These are phyloP conservation scores for Flaveria trinervia DNA, from an alignment of 129 eudicot genomes.

Conservation along the genomic window DNA sequence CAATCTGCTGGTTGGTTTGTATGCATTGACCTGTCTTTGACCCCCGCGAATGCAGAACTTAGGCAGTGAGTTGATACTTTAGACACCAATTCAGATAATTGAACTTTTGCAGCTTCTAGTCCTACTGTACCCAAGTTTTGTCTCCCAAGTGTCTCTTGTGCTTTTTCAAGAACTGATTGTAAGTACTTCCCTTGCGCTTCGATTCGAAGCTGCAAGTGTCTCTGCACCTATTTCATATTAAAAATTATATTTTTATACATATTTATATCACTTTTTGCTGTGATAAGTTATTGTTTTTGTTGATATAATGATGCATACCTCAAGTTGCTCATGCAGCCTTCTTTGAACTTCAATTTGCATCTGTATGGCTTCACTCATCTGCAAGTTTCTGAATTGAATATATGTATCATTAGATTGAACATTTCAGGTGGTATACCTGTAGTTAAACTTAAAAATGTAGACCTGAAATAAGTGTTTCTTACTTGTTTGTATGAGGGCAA, in stretches of 20 bases:
- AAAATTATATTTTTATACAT: background rate
- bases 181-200: constrained; percentile 99
- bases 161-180: constrained; percentile 92
- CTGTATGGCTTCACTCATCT: constrained; percentile 82
- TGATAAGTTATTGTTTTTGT: background rate
- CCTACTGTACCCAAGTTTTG: constrained; percentile 83
- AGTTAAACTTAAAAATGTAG: constrained; percentile 7
- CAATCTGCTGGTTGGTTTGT: constrained; percentile 66
- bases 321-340: constrained; percentile 82
- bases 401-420: constrained; percentile 24
- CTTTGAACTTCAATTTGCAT: constrained; percentile 98
- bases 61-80: constrained; percentile 78
- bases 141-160: constrained; percentile 85
- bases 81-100: constrained; percentile 74
- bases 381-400: constrained; percentile 61
- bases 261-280: background rate
- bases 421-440: background rate
- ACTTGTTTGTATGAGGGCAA: constrained; percentile 71
- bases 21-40: constrained; percentile 61
- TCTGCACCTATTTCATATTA: constrained; percentile 67
- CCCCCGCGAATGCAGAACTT: constrained; percentile 63
- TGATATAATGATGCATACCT: constrained; percentile 23
- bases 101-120: constrained; percentile 83
- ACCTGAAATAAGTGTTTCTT: constrained; percentile 25
- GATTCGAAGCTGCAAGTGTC: constrained; percentile 87